phyloP scores from a whole-genome alignment of 805 yeast genomes.

The Hyphopichia homilentoma region DNA sequence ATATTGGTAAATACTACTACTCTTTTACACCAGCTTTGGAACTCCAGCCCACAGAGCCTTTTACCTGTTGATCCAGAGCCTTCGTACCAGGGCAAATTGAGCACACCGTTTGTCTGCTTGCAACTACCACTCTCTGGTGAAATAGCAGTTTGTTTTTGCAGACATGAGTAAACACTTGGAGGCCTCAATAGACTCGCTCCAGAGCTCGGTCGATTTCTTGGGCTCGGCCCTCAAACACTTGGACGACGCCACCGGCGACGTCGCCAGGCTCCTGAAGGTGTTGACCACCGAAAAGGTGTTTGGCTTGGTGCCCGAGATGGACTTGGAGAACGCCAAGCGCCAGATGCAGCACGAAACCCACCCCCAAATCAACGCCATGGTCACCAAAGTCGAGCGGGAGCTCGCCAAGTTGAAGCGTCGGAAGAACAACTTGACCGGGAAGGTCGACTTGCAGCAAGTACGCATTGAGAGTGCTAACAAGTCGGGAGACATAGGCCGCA shows the following conservation, averaged over 20 bases:
- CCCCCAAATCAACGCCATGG: conserved; percentile 37
- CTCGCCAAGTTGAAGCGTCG: conserved; percentile 29
- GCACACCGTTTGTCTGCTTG: too few species aligned
- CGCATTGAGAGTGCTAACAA: conserved; percentile 25
- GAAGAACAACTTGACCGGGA: conserved; percentile 27
- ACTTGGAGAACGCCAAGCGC: conserved; percentile 37
- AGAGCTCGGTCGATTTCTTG: conserved; percentile 30
- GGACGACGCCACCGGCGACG: conserved; percentile 36
- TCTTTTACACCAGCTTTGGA: too few species aligned
- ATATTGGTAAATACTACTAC: too few species aligned
- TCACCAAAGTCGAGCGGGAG: conserved; percentile 28
- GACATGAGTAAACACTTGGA: too few species aligned
- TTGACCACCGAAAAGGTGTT: conserved; percentile 45
- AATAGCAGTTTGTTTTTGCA: too few species aligned
- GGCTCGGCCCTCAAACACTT: conserved; percentile 28
- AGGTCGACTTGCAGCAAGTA: conserved; percentile 38
- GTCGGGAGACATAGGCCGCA: conserved; percentile 12
- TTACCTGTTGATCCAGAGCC: too few species aligned
- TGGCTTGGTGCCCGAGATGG: conserved; percentile 49
- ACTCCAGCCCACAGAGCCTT: too few species aligned
- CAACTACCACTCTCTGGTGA: too few species aligned
- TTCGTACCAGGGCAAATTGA: too few species aligned
- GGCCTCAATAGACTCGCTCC: too few species aligned
- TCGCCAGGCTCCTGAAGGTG: conserved; percentile 34
- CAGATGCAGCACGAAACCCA: conserved; percentile 32